Evolutionary conservation across 345 rosid genomes (phyloP).

Genomic region (Pseudoturritis turrita): DNA sequence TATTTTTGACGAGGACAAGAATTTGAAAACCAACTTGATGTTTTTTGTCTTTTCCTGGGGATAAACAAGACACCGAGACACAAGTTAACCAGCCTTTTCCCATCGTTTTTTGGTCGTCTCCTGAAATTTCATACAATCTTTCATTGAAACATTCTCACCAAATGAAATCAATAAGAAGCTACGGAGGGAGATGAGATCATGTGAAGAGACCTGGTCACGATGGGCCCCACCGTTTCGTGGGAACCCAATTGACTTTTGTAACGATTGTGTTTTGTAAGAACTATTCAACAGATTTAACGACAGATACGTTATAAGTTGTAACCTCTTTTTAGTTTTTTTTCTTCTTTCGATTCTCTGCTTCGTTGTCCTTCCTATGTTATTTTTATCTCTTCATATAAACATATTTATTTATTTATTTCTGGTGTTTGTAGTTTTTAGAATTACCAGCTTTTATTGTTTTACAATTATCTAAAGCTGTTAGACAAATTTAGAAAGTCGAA

Average conservation of each 20-base stretch:
- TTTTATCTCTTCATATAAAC: not conserved
- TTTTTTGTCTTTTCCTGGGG: constrained; percentile 19
- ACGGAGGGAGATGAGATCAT: not conserved
- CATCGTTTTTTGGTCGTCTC: constrained; percentile 1
- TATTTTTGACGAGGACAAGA: not conserved
- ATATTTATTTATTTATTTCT: constrained; percentile 1
- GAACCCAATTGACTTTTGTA: constrained; percentile 30
- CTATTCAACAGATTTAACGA: constrained; percentile 28
- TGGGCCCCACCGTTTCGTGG: constrained; percentile 33
- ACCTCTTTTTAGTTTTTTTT: not conserved
- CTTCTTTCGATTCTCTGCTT: not conserved
- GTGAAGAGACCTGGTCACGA: constrained; percentile 17
- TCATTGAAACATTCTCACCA: constrained; percentile 9
- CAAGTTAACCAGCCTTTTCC: constrained; percentile 26
- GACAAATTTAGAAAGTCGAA: not conserved
- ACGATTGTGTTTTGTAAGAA: constrained; percentile 25
- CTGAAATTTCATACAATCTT: constrained; percentile 21
- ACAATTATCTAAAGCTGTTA: not conserved
- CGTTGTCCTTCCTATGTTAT: constrained; percentile 8
- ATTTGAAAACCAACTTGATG: constrained; percentile 15
- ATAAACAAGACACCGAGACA: constrained; percentile 22
- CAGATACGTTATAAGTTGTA: constrained; percentile 12
- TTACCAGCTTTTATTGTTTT: not conserved
- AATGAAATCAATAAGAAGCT: not conserved
- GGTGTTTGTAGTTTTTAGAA: constrained; percentile 16